Conservation (phyloP, 345 rosid genomes). For the Turnera subulata region DNA sequence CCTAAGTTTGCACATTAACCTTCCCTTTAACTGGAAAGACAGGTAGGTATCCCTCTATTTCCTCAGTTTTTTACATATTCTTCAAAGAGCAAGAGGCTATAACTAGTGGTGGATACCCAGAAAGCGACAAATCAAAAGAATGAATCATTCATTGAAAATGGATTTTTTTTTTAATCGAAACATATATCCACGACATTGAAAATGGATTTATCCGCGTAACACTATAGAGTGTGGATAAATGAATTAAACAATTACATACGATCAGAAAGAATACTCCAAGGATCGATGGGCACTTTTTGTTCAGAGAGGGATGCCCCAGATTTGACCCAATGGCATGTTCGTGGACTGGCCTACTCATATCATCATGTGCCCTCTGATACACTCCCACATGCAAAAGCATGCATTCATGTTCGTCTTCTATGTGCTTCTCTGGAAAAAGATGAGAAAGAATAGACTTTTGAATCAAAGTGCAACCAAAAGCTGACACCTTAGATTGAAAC, state of each 20-base stretch:
- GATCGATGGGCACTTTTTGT: not conserved
- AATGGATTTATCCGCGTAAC: no score
- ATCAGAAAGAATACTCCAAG: no score
- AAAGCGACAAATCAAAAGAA: no score
- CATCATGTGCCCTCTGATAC: constrained; percentile 35
- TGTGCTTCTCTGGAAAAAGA: constrained; percentile 19
- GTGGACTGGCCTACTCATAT: constrained; percentile 11
- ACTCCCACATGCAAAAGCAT: constrained; percentile 33
- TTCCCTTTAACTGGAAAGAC: no score
- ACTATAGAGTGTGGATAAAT: constrained; percentile 3
- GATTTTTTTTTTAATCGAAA: no score
- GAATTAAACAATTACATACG: not conserved
- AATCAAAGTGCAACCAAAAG: constrained; percentile 6
- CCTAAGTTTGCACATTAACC: no score
- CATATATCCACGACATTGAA: no score
- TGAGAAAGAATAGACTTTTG: not conserved
- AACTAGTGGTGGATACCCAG: no score
- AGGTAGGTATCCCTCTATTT: no score
- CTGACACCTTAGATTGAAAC: constrained; percentile 4
- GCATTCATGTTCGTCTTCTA: constrained; percentile 22
- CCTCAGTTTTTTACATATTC: no score
- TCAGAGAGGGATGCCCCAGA: constrained; percentile 18
- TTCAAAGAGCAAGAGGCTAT: no score
- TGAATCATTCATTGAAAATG: no score
- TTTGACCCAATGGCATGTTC: constrained; percentile 10